These are phyloP conservation scores for Chernovozyma sophiae-reginae DNA, from an alignment of 1,139 yeast species.

Conservation along the genomic window DNA sequence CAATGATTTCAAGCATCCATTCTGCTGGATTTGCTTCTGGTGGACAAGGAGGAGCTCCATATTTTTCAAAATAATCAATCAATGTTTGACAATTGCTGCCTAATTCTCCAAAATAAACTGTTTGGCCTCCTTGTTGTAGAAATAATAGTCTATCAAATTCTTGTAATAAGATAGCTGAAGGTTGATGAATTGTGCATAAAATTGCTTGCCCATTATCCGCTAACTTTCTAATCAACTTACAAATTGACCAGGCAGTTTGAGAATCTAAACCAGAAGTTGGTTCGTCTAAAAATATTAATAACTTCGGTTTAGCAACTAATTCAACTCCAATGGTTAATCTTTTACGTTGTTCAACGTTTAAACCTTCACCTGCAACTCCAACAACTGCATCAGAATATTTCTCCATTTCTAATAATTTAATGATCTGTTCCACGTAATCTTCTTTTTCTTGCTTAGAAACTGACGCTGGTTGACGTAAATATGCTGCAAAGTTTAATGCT, in stretches of 20 bases:
- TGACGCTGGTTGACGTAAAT: slow-evolving; percentile 61
- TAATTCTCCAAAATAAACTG: slow-evolving; percentile 66
- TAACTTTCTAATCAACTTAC: slow-evolving; percentile 38
- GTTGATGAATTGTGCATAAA: slow-evolving; percentile 42
- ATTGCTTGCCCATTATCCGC: slow-evolving; percentile 43
- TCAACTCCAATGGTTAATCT: slow-evolving; percentile 46
- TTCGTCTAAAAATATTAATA: slow-evolving; percentile 34
- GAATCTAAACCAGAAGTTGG: slow-evolving; percentile 42
- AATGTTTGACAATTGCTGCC: slow-evolving; percentile 51
- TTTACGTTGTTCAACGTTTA: slow-evolving; percentile 84
- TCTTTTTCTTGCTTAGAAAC: slow-evolving; percentile 58
- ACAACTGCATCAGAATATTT: slow-evolving; percentile 76
- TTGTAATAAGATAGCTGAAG: slow-evolving; percentile 35
- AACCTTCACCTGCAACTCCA: slow-evolving; percentile 74
- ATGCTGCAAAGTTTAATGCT: slow-evolving; percentile 68
- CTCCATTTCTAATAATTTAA: slow-evolving; percentile 67
- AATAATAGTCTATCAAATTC: slow-evolving; percentile 35
- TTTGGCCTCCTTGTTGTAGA: slow-evolving; percentile 48
- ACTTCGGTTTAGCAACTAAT: slow-evolving; percentile 36
- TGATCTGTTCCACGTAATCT: slow-evolving; percentile 67
- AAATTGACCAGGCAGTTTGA: slow-evolving; percentile 43
- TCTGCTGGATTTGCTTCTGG: slow-evolving; percentile 51
- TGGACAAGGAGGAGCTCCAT: slow-evolving; percentile 48
- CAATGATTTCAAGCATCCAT: slow-evolving; percentile 54
- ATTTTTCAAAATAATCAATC: slow-evolving; percentile 52